Conservation (phyloP, 2,329 filamentous ascomycete species). For the Colletotrichum lentis region DNA sequence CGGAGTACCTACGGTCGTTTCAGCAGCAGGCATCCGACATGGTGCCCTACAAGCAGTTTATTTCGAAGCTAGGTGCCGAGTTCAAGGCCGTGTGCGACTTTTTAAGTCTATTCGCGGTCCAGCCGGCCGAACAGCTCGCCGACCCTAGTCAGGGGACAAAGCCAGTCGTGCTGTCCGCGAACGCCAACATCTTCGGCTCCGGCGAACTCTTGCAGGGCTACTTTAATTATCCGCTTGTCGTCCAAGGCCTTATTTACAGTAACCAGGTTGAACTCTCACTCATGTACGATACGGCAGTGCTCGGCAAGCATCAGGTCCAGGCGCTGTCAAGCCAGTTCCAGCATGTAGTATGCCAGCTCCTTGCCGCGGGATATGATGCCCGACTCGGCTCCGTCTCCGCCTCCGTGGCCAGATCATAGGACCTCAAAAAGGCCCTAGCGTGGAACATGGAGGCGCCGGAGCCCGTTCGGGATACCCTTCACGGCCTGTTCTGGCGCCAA, state of each 20-base stretch:
- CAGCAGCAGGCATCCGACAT: slow-evolving; percentile 44
- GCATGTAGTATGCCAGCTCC: slow-evolving; percentile 30
- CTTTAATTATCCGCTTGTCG: slow-evolving; percentile 39
- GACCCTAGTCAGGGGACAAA: background rate
- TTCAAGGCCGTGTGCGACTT: slow-evolving; percentile 10
- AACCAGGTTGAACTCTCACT: slow-evolving; percentile 27
- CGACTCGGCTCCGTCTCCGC: slow-evolving; percentile 1
- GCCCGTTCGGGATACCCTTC: slow-evolving; percentile 14
- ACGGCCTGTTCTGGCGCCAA: slow-evolving; percentile 12
- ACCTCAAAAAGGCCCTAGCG: slow-evolving; percentile 11
- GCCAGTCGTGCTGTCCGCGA: background rate
- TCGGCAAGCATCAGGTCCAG: slow-evolving; percentile 24
- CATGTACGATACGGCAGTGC: slow-evolving; percentile 30
- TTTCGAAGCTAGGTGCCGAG: slow-evolving; percentile 38
- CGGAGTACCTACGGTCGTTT: slow-evolving; percentile 39
- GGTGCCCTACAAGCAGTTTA: slow-evolving; percentile 43
- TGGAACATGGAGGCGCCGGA: slow-evolving; percentile 13
- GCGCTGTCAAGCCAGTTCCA: slow-evolving; percentile 36
- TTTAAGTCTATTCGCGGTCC: slow-evolving; percentile 10
- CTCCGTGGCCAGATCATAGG: slow-evolving; percentile 15
- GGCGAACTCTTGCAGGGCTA: slow-evolving; percentile 22
- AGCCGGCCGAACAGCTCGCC: slow-evolving; percentile 13
- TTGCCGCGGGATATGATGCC: background rate
- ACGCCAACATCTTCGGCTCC: background rate
- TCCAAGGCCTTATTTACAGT: slow-evolving; percentile 16